Evolutionary conservation across 2,329 filamentous ascomycete species (phyloP).

Genomic region (Eutypella sp.): DNA sequence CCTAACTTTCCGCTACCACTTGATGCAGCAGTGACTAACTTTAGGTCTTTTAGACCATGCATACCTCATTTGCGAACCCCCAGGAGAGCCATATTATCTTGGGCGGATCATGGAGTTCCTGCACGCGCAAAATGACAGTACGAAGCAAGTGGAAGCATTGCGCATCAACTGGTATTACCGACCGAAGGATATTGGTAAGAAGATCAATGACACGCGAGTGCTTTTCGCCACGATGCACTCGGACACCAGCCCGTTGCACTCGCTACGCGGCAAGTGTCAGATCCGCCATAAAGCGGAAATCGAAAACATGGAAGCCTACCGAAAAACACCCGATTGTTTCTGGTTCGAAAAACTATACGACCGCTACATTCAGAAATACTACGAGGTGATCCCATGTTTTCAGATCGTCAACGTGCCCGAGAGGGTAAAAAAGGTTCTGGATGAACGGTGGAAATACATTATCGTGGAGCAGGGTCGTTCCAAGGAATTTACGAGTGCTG

Average conservation of each 20-base stretch:
- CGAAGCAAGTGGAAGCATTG: slow-evolving; percentile 74
- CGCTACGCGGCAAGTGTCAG: slow-evolving; percentile 87
- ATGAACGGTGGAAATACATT: slow-evolving; percentile 95
- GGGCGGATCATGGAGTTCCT: slow-evolving; percentile 98
- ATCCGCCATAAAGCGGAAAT: slow-evolving; percentile 89
- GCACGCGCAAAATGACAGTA: slow-evolving; percentile 69
- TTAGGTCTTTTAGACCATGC: slow-evolving; percentile 58
- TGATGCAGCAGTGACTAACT: slow-evolving; percentile 26
- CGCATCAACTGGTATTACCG: slow-evolving; percentile 98
- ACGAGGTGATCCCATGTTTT: slow-evolving; percentile 89
- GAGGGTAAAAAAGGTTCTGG: slow-evolving; percentile 90
- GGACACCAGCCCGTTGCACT: slow-evolving; percentile 86
- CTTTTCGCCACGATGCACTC: slow-evolving; percentile 99
- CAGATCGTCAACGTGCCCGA: slow-evolving; percentile 94
- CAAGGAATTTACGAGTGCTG: slow-evolving; percentile 92
- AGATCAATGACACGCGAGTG: slow-evolving; percentile 82
- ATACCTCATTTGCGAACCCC: slow-evolving; percentile 94
- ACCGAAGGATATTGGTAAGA: slow-evolving; percentile 90
- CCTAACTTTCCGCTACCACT: background rate
- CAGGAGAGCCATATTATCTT: slow-evolving; percentile 95
- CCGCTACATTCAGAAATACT: slow-evolving; percentile 95
- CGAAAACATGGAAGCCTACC: slow-evolving; percentile 73
- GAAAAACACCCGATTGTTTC: slow-evolving; percentile 80
- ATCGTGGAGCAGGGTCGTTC: slow-evolving; percentile 89
- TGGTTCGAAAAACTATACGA: slow-evolving; percentile 98